These are phyloP conservation scores for Polygonum maritimum DNA, from an alignment of 148 eudicot genomes.

Conservation along the genomic window DNA sequence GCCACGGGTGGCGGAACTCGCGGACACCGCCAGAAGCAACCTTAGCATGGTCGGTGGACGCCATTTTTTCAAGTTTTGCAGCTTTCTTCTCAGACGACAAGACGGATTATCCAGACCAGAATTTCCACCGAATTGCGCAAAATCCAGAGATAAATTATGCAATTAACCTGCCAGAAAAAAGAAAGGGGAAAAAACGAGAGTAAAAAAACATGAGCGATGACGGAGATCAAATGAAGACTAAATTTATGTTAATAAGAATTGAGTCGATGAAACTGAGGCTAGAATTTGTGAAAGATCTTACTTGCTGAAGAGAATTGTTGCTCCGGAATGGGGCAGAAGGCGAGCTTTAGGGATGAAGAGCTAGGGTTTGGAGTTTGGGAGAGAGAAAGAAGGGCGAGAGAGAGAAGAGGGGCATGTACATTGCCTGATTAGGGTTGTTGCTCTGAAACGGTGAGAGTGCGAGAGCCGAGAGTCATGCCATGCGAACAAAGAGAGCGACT, in stretches of 20 bases:
- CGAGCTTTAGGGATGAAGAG: background rate
- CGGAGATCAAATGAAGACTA: background rate
- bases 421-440: background rate
- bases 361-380: conserved; percentile 3
- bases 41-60: background rate
- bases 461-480: background rate
- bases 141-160: background rate
- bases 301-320: background rate
- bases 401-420: background rate
- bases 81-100: conserved; percentile 2
- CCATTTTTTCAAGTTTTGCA: conserved; percentile 5
- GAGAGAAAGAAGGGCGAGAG: background rate
- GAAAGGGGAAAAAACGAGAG: too few species aligned
- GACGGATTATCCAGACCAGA: background rate
- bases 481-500: background rate
- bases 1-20: conserved; percentile 6
- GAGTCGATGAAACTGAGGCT: background rate
- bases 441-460: background rate
- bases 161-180: background rate
- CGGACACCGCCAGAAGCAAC: background rate
- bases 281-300: background rate
- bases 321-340: background rate
- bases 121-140: background rate
- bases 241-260: background rate
- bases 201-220: background rate